Conservation (phyloP, 148 eudicot genomes). For the Chenopodium suecicum region DNA sequence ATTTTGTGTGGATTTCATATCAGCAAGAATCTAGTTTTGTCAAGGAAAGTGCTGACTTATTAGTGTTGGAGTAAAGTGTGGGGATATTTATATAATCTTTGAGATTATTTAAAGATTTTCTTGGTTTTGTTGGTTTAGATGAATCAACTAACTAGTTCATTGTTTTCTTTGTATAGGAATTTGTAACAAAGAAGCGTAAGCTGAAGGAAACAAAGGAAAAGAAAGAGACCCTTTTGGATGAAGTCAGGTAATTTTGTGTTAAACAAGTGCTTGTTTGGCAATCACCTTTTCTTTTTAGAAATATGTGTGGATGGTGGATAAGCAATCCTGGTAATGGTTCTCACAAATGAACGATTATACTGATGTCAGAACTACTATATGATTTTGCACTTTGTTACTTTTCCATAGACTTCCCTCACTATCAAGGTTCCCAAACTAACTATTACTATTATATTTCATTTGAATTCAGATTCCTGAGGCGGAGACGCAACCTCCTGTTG, state of each 20-base stretch:
- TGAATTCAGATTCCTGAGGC: conserved; percentile 49
- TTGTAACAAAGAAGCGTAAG: conserved; percentile 53
- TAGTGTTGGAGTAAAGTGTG: neutral
- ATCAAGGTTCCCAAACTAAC: neutral
- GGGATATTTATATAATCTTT: neutral
- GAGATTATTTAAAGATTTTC: neutral
- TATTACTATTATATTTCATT: neutral
- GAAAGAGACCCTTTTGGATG: conserved; percentile 37
- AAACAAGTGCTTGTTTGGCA: neutral
- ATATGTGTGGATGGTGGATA: neutral
- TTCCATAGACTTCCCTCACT: neutral
- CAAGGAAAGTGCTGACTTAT: neutral
- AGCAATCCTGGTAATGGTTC: neutral
- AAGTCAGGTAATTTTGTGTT: conserved; percentile 41
- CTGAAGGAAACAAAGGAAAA: conserved; percentile 43
- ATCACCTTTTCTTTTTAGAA: neutral
- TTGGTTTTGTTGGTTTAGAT: neutral
- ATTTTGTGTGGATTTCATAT: neutral
- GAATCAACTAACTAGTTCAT: neutral
- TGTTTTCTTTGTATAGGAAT: conserved; percentile 32
- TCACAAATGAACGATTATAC: neutral
- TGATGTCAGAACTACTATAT: neutral
- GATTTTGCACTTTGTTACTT: neutral
- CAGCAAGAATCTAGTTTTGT: neutral
- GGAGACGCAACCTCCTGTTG: conserved; percentile 35